These are phyloP conservation scores for Enteropsectra breve DNA, from an alignment of 371 early-diverging fungal species.

Conservation along the genomic window DNA sequence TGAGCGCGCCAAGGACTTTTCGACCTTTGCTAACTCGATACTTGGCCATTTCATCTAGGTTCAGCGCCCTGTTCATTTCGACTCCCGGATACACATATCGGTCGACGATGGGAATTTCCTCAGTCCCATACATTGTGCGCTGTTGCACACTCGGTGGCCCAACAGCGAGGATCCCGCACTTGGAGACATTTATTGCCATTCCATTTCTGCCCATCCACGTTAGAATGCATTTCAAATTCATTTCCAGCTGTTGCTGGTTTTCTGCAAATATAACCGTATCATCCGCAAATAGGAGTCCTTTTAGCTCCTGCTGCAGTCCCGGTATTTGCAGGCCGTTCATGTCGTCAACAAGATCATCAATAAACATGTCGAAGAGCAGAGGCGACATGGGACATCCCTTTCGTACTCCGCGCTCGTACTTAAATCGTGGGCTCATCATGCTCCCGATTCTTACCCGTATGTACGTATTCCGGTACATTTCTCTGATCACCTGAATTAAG, in stretches of 20 bases:
- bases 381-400: constrained; percentile 33
- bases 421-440: not conserved
- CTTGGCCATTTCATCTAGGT: constrained; percentile 2
- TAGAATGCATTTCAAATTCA: not conserved
- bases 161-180: constrained; percentile 21
- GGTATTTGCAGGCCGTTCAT: constrained; percentile 22
- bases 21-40: not conserved
- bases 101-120: not conserved
- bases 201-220: constrained; percentile 12
- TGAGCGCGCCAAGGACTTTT: not conserved
- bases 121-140: not conserved
- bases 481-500: constrained; percentile 1
- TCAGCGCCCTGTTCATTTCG: not conserved
- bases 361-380: constrained; percentile 26
- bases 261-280: constrained; percentile 37
- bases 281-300: constrained; percentile 34
- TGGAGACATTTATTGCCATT: constrained; percentile 21
- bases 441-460: constrained; percentile 10
- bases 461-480: constrained; percentile 10
- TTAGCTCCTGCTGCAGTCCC: not conserved
- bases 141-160: not conserved
- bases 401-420: constrained; percentile 18
- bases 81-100: not conserved
- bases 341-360: constrained; percentile 25
- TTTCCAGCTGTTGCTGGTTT: not conserved